Percentiles rank a stretch among this genome's conserved stretches.
phyloP scores from a whole-genome alignment of 768 basidiomycete genomes.

The Exidia glandulosa region DNA sequence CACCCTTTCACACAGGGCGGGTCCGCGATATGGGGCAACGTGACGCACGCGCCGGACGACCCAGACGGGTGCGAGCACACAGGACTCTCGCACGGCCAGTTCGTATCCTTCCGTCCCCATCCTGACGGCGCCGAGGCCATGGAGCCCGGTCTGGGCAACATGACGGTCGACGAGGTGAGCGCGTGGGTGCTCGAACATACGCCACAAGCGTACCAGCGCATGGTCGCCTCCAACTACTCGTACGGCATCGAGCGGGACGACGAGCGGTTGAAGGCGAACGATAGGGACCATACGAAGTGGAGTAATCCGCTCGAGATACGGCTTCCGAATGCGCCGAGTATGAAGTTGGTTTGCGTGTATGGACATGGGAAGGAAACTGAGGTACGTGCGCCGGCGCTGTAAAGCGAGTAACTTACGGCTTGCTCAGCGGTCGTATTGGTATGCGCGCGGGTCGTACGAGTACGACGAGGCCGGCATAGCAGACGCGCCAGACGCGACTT shows the following conservation, averaged over 20 bases:
- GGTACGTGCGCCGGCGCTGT: no score
- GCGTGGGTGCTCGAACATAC: constrained; percentile 78
- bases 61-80: constrained; percentile 30
- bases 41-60: constrained; percentile 72
- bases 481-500: constrained; percentile 34
- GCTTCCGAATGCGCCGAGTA: constrained; percentile 82
- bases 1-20: constrained; percentile 57
- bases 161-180: constrained; percentile 68
- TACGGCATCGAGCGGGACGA: constrained; percentile 79
- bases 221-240: constrained; percentile 78
- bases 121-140: no score
- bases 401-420: no score
- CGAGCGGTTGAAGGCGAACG: constrained; percentile 48
- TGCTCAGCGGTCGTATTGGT: constrained; percentile 94
- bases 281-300: constrained; percentile 76
- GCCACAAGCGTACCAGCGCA: constrained; percentile 55
- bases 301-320: constrained; percentile 78
- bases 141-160: constrained; percentile 33
- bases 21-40: constrained; percentile 72
- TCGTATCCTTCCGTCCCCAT: constrained; percentile 81
- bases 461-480: constrained; percentile 41
- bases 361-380: constrained; percentile 95
- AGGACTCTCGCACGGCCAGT: constrained; percentile 58
- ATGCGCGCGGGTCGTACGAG: constrained; percentile 59
- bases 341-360: constrained; percentile 89